Conservation (phyloP, 257 asterid species). For the Verbascum thapsus region DNA sequence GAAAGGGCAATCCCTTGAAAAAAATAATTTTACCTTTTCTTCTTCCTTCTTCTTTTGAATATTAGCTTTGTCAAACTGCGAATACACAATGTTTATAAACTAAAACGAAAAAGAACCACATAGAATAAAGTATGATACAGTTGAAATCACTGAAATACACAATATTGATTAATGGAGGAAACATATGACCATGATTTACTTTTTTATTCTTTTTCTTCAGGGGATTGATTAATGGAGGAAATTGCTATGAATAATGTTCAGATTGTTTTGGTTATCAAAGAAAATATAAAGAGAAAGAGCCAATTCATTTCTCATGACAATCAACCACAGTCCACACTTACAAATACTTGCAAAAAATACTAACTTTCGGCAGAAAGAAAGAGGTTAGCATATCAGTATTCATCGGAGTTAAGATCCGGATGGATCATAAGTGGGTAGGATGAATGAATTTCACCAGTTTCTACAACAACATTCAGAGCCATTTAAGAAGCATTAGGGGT, state of each 20-base stretch:
- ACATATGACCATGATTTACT: not conserved
- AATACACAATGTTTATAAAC: not conserved
- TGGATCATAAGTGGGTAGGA: not conserved
- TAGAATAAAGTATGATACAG: not conserved
- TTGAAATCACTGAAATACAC: not conserved
- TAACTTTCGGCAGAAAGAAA: not conserved
- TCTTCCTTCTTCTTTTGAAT: conserved; percentile 84
- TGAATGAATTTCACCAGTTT: not conserved
- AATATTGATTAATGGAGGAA: not conserved
- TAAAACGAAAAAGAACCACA: not conserved
- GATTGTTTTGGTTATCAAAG: not conserved
- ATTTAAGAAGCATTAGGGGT: not conserved
- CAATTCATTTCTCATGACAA: not conserved
- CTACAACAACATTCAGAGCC: not conserved
- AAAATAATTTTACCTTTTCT: conserved; percentile 55
- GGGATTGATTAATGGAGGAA: not conserved
- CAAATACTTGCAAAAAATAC: not conserved
- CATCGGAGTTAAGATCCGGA: not conserved
- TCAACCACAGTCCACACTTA: no score
- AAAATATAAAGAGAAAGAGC: not conserved
- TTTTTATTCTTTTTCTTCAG: not conserved
- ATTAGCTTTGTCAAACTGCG: conserved; percentile 66
- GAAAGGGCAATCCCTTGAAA: not conserved
- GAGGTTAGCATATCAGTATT: not conserved
- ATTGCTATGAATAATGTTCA: not conserved